phyloP scores from a whole-genome alignment of 768 basidiomycete genomes.

The Agaricus sinodeliciosus region DNA sequence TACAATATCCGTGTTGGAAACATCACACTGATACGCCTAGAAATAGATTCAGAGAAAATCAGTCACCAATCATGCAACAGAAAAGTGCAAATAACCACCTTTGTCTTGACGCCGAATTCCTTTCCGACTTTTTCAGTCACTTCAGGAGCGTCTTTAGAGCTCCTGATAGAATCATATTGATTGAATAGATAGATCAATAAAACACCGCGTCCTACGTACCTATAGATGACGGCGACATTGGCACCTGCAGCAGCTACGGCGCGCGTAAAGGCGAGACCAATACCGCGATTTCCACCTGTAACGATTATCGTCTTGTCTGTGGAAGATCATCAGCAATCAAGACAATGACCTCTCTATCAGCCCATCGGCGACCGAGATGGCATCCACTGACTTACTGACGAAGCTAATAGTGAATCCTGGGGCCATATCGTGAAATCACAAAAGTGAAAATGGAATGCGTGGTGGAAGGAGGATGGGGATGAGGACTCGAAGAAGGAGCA shows the following conservation, averaged over 20 bases:
- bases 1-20: conserved; percentile 39
- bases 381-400: not conserved
- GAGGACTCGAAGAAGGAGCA: not conserved
- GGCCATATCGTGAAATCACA: not conserved
- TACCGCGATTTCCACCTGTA: conserved; percentile 59
- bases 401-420: conserved; percentile 4
- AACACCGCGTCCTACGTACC: conserved; percentile 20
- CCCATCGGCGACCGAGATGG: no score
- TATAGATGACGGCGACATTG: conserved; percentile 58
- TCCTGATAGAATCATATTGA: conserved; percentile 23
- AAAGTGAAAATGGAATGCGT: not conserved
- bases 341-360: not conserved
- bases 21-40: conserved; percentile 60
- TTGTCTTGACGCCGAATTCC: conserved; percentile 35
- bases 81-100: conserved; percentile 24
- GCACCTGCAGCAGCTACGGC: conserved; percentile 50
- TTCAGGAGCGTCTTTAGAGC: conserved; percentile 38
- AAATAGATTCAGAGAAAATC: no score
- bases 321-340: not conserved
- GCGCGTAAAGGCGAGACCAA: conserved; percentile 47
- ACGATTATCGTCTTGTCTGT: conserved; percentile 45
- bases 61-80: not conserved
- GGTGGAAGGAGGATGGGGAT: not conserved
- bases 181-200: not conserved
- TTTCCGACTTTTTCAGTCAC: conserved; percentile 41